Base-by-base conservation (phyloP, 345 rosid species). In the Leavenworthia alabamica region DNA sequence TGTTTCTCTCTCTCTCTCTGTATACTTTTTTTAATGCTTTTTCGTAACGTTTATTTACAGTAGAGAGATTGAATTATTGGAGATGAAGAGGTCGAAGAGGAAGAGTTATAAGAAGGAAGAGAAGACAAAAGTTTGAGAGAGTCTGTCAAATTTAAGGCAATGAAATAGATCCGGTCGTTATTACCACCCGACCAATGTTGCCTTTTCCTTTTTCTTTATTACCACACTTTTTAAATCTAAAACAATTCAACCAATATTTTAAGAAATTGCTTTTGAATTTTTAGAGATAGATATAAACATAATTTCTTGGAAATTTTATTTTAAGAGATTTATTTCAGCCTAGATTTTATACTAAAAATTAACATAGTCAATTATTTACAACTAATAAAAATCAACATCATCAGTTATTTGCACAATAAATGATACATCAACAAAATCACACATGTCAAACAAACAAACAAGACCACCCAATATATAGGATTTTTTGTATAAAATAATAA, bases 121-220 rank as follows among this genome's bases (percentile, higher is more conserved):
- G 72, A 26, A 50, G 60, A 67, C 42, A 59, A 23, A 53, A 32
- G 1, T 57, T 59, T 31, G 56, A 10, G 35, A 33, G 62, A 54
- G 49, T 46, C 14, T 37, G 53, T 48, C 69, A 55, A 55, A 16
- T 46, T 63, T 56, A 23, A 56, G 63, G 64, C 63, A 29, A 47
- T 0, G 26, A 70, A 17, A 37, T 14, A 55, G 68, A 54, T 55
- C 58, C 56, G 69, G 69, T 70, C 74, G 31, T 70, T 0, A 14
- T 61, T 32, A n/a, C 47, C 48, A 35, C 68, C 74, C 62, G 74
- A 53, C 74, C 67, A 61, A 44, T 54, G 24, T 37, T 58, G 44
- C 52, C 59, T 67, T 55, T 37, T 47, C 29, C 24, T 60, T n/a
- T n/a, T 29, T 17, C n/a, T n/a, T n/a, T n/a, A n/a, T 27, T 7